A percentile compares a stretch with the other conserved stretches of the same genome.
These are phyloP conservation scores for Vitis labrusca DNA, from an alignment of 164 flowering plant species.

Conservation along the genomic window DNA sequence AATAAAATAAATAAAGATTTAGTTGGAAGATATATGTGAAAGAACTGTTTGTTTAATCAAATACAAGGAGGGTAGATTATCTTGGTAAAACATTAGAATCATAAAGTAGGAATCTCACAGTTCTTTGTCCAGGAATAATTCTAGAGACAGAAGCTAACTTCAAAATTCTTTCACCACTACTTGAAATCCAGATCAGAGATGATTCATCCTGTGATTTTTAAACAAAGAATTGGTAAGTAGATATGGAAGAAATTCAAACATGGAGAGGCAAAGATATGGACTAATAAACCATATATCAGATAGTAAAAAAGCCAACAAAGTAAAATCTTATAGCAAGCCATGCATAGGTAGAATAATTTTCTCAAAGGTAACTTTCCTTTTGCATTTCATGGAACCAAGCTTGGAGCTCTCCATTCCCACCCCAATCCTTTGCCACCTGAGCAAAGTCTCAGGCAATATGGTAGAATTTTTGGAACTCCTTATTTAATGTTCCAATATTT, in stretches of 20 bases:
- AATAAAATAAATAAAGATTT: not conserved
- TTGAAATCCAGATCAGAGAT: conserved; percentile 89
- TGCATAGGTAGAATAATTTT: no score
- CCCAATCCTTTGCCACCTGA: no score
- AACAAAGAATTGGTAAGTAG: not conserved
- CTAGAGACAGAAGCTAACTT: conserved; percentile 84
- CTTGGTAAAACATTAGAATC: not conserved
- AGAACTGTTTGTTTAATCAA: not conserved
- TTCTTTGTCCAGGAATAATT: conserved; percentile 98
- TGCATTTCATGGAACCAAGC: no score
- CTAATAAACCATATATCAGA: not conserved
- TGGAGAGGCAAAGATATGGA: not conserved
- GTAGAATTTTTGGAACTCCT: no score
- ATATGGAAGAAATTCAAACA: not conserved
- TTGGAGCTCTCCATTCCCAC: no score
- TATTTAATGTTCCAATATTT: not conserved
- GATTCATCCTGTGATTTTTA: conserved; percentile 73
- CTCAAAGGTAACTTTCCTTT: no score
- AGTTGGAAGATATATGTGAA: not conserved
- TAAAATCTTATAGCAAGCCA: no score
- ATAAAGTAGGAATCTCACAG: conserved; percentile 51
- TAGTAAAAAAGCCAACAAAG: no score
- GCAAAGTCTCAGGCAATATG: no score
- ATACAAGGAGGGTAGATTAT: not conserved
- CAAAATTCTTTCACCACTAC: conserved; percentile 76